These are phyloP conservation scores for Talaromyces sp. DNA, from an alignment of 2,329 filamentous ascomycete species.

Conservation along the genomic window DNA sequence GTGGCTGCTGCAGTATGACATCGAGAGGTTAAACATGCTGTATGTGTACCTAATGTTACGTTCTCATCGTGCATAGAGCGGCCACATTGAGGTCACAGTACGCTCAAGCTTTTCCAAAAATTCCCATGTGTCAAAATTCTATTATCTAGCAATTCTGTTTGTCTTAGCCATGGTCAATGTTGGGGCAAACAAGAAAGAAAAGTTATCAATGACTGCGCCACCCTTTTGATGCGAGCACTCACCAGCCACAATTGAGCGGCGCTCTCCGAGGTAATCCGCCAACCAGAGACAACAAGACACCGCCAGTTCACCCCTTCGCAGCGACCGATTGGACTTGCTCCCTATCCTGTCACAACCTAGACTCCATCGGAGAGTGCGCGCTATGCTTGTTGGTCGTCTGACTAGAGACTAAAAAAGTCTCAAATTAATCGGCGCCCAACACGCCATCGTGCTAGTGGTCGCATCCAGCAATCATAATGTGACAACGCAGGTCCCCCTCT, in stretches of 20 bases:
- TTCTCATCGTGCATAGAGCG: neutral
- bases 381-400: neutral
- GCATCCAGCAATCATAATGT: constrained; percentile 23
- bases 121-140: no score
- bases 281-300: neutral
- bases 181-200: neutral
- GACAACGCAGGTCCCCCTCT: constrained; percentile 23
- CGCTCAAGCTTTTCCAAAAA: neutral
- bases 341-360: neutral
- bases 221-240: neutral
- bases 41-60: constrained; percentile 18
- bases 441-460: neutral
- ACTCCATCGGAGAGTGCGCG: neutral
- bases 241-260: constrained; percentile 1
- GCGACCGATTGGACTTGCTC: neutral
- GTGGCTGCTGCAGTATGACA: constrained; percentile 10
- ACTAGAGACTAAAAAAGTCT: neutral
- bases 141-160: neutral
- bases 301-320: constrained; percentile 3
- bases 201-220: neutral
- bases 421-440: constrained; percentile 3
- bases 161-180: neutral
- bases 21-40: neutral
- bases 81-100: no score
- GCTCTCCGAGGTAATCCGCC: neutral